Conservation (phyloP, 2,329 filamentous ascomycete species). For the Scortechinia acanthostroma region DNA sequence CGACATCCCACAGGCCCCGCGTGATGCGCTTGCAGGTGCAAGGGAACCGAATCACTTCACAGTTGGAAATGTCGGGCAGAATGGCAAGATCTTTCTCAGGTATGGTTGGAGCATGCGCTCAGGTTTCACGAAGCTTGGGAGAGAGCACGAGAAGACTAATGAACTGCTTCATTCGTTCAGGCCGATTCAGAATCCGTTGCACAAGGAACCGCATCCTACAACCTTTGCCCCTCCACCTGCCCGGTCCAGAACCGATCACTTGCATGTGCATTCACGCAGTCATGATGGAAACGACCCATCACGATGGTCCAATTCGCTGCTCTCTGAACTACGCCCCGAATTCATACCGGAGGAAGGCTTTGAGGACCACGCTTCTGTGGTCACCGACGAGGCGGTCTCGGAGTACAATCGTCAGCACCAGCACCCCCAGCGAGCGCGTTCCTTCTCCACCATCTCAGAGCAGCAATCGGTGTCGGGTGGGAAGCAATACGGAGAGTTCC, state of each 20-base stretch:
- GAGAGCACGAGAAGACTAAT: background rate
- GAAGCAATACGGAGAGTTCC: background rate
- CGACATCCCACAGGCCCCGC: background rate
- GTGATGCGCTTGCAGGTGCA: background rate
- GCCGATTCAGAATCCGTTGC: background rate
- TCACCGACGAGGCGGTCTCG: background rate
- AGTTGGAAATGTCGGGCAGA: background rate
- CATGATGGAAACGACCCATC: background rate
- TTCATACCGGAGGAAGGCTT: background rate
- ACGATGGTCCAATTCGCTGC: background rate
- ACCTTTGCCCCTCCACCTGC: background rate
- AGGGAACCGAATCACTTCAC: background rate
- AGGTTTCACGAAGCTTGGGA: too few relatives aligned
- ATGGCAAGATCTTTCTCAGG: slow-evolving; percentile 2
- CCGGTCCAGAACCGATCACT: background rate
- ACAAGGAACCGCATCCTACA: background rate
- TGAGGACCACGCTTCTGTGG: background rate
- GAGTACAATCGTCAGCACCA: too few relatives aligned
- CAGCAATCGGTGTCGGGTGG: background rate
- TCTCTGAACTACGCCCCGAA: background rate
- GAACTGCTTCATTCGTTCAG: background rate
- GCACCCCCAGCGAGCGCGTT: background rate
- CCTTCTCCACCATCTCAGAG: slow-evolving; percentile 1
- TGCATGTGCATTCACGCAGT: background rate
- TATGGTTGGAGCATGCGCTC: too few relatives aligned